Base-by-base conservation (phyloP, 176 grass and related monocot genomes). In the Oryza glumipatula region DNA sequence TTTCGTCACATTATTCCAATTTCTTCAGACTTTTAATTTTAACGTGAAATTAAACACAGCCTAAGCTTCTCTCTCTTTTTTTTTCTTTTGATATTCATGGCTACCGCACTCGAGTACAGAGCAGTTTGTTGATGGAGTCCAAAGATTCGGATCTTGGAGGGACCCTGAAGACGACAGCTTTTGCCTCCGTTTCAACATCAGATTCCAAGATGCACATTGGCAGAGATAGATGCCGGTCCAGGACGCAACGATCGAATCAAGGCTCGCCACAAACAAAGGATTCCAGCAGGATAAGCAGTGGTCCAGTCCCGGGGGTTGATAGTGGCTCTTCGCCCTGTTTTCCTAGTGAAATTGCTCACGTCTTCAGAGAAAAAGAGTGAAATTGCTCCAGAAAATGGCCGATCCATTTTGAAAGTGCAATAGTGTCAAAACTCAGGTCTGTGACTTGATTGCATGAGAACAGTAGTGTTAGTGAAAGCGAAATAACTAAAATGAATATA, bases 131-230 rank as follows among this genome's bases (percentile, higher is more conserved):
- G 22, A 16, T 52, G 70, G 69, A 32, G 43, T 44, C 54, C 65
- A 78, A 9, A 82, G 83, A 86, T 86, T 82, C 79, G 88, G 60
- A 90, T 86, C 83, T 77, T 1, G 3, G 8, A 72, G 72, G 78
- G 72, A 0, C 83, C 73, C 21, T 58, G 47, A 67, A 32, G 52
- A 11, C 1, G 70, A 47, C 64, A 11, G 4, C 41, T 7, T 71
- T 26, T 12, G 11, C 11, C 24, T 56, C 65, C 23, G 28, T 65
- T 49, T 45, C 13, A 49, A 51, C 52, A n/a, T 44, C 13, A 22
- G 84, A 80, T 80, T 80, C 68, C 84, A 38, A 45, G 32, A n/a
- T 44, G 84, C 54, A 28, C 44, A 5, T 39, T 30, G 28, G 12
- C 21, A 10, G 56, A 14, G 56, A 19, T 44, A n/a, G 61, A 83